Conservation (phyloP, 805 yeast genomes). For the Kazachstania kunashirensis region DNA sequence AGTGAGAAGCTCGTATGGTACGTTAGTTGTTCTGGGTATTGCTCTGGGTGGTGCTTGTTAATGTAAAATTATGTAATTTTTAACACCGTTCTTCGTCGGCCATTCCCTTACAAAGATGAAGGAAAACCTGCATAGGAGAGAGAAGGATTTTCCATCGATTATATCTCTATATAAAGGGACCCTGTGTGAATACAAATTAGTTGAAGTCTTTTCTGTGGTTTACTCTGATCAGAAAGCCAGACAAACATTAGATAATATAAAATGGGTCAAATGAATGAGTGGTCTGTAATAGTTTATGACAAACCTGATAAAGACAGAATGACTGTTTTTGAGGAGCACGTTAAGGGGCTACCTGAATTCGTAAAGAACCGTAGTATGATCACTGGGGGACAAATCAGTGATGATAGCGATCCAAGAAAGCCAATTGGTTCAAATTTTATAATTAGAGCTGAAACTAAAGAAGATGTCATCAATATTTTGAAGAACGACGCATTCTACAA, state of each 20-base stretch:
- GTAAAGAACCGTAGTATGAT: neutral
- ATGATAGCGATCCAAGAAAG: slow-evolving; percentile 3
- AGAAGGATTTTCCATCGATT: too few relatives aligned
- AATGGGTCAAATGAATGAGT: neutral
- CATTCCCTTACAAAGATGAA: too few relatives aligned
- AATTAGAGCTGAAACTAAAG: slow-evolving; percentile 3
- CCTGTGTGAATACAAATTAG: too few relatives aligned
- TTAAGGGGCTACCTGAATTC: neutral
- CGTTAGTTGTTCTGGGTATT: too few relatives aligned
- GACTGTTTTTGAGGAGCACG: slow-evolving; percentile 1
- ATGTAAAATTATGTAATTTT: too few relatives aligned
- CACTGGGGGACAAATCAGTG: slow-evolving; percentile 1
- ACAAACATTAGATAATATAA: neutral
- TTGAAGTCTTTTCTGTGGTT: neutral
- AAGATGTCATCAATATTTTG: slow-evolving; percentile 1
- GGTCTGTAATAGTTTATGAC: slow-evolving; percentile 2
- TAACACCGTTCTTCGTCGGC: too few relatives aligned
- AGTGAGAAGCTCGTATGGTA: too few relatives aligned
- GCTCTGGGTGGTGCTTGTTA: too few relatives aligned
- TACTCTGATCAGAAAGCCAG: neutral
- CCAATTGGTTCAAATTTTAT: slow-evolving; percentile 2
- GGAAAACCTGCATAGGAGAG: too few relatives aligned
- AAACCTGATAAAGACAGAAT: slow-evolving; percentile 1
- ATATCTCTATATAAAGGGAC: too few relatives aligned
- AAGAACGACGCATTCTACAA: slow-evolving; percentile 2